phyloP scores from a whole-genome alignment of 257 asterid species.

The Parsonsia alboflavescens region DNA sequence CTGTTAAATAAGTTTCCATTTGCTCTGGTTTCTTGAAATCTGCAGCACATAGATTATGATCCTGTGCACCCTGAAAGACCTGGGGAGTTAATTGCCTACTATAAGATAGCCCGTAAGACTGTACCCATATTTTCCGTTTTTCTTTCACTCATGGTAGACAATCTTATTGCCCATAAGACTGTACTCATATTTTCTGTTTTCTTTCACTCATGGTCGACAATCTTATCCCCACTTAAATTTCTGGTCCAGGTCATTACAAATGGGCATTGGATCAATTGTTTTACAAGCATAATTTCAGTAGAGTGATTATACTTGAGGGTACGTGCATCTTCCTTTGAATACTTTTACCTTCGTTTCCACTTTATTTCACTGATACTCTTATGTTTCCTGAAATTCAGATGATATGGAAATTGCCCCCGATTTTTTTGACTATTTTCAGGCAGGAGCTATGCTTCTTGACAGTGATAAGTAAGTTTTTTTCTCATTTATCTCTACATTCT shows the following conservation, averaged over 20 bases:
- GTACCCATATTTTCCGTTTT: constrained; percentile 7
- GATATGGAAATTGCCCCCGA: constrained; percentile 99
- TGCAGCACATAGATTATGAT: constrained; percentile 82
- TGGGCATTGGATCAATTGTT: constrained; percentile 98
- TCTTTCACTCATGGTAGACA: background rate
- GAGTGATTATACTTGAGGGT: constrained; percentile 98
- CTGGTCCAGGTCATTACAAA: constrained; percentile 78
- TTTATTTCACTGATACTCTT: constrained; percentile 26
- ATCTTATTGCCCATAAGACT: constrained; percentile 55
- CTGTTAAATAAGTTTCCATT: background rate
- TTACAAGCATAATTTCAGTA: constrained; percentile 73
- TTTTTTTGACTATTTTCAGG: constrained; percentile 92
- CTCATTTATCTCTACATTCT: background rate
- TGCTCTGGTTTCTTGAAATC: constrained; percentile 6
- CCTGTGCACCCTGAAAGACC: constrained; percentile 89
- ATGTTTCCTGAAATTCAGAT: constrained; percentile 48
- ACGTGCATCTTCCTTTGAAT: constrained; percentile 24
- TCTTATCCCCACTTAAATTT: constrained; percentile 1
- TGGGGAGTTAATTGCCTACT: constrained; percentile 93
- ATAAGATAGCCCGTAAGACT: constrained; percentile 89
- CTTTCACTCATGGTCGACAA: background rate
- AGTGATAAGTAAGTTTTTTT: constrained; percentile 68
- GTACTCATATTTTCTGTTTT: constrained; percentile 8
- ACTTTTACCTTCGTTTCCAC: constrained; percentile 12
- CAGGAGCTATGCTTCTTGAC: constrained; percentile 93